Evolutionary conservation across 805 yeast genomes (phyloP).

Genomic region (Pichia nakasei): DNA sequence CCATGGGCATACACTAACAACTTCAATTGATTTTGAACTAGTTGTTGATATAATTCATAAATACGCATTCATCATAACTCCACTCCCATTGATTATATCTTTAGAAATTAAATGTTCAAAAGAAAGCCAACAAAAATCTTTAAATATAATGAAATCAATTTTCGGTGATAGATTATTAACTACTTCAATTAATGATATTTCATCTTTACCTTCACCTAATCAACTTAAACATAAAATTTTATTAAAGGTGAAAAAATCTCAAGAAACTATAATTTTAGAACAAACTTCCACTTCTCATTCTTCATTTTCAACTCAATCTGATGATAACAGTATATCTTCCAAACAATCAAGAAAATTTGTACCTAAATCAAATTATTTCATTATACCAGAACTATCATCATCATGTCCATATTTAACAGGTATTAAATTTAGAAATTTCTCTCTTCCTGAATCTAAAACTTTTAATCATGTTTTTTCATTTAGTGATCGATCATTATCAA

Average conservation of each 20-base stretch:
- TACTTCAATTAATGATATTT: conserved; percentile 24
- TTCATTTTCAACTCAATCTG: conserved; percentile 25
- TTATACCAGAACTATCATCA: conserved; percentile 39
- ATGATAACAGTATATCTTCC: not conserved
- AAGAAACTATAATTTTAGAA: conserved; percentile 9
- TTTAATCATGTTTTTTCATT: conserved; percentile 80
- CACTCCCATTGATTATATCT: conserved; percentile 78
- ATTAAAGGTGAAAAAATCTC: conserved; percentile 63
- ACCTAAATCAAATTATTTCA: conserved; percentile 16
- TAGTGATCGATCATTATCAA: conserved; percentile 59
- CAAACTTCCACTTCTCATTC: conserved; percentile 13
- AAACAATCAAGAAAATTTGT: conserved; percentile 16
- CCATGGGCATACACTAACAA: conserved; percentile 82
- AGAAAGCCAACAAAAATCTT: conserved; percentile 57
- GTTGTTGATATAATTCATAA: conserved; percentile 69
- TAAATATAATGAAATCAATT: conserved; percentile 40
- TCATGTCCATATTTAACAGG: conserved; percentile 73
- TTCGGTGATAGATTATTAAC: conserved; percentile 52
- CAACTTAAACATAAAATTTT: conserved; percentile 63
- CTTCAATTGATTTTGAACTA: conserved; percentile 56
- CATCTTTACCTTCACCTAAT: conserved; percentile 59
- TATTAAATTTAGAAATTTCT: conserved; percentile 67
- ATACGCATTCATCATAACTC: conserved; percentile 82
- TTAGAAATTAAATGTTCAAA: conserved; percentile 74
- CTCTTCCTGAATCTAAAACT: conserved; percentile 78